These are phyloP conservation scores for Trichoderma sp. DNA, from an alignment of 2,329 filamentous ascomycete species.

Conservation along the genomic window DNA sequence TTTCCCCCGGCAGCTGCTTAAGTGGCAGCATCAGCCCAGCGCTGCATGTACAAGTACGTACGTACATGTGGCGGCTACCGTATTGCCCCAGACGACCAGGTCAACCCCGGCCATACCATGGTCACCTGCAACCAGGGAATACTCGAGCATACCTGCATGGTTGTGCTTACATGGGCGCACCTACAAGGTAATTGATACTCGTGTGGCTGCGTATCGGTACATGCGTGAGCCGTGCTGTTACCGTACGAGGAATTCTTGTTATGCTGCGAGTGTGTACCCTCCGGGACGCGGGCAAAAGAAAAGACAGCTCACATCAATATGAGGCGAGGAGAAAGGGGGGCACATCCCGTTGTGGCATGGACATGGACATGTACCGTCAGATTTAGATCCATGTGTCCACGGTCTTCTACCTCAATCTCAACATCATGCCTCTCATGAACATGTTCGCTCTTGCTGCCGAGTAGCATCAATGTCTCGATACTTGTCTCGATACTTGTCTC, in stretches of 20 bases:
- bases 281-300: not conserved
- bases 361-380: not conserved
- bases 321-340: constrained; percentile 6
- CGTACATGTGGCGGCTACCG: not conserved
- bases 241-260: not conserved
- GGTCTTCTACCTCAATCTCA: not conserved
- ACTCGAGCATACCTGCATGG: not conserved
- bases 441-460: too few species aligned
- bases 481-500: too few species aligned
- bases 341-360: not conserved
- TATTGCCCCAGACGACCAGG: constrained; percentile 13
- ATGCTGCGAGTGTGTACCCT: not conserved
- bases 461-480: too few species aligned
- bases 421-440: not conserved
- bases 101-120: not conserved
- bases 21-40: not conserved
- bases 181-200: not conserved
- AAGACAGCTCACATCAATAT: not conserved
- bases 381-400: not conserved
- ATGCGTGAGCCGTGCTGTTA: not conserved
- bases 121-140: not conserved
- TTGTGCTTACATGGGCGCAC: not conserved
- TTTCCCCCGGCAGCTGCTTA: not conserved
- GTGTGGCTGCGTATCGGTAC: not conserved
- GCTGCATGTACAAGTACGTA: not conserved